Evolutionary conservation across 2,329 filamentous ascomycete genomes (phyloP).

Genomic region (Xylaria sp.): DNA sequence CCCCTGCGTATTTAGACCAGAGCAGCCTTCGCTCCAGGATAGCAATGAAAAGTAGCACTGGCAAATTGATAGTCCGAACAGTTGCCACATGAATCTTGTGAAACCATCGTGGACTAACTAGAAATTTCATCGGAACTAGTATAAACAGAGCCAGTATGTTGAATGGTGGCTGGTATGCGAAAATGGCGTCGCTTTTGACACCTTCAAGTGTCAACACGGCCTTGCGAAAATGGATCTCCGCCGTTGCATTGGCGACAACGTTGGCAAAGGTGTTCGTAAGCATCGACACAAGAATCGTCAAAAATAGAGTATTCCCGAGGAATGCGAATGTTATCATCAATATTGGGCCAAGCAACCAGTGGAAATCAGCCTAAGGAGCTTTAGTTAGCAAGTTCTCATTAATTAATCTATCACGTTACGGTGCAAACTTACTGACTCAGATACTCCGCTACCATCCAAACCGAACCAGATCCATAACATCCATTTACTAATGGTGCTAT

Average conservation of each 20-base stretch:
- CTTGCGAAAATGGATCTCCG: conserved; percentile 85
- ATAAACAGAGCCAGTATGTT: conserved; percentile 82
- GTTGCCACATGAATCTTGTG: conserved; percentile 88
- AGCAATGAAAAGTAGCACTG: conserved; percentile 77
- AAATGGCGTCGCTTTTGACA: conserved; percentile 85
- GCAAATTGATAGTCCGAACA: conserved; percentile 79
- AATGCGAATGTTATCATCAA: conserved; percentile 88
- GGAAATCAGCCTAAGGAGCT: conserved; percentile 70
- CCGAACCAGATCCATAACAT: conserved; percentile 96
- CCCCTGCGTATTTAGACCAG: conserved; percentile 60
- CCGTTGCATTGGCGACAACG: conserved; percentile 79
- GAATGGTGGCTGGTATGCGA: conserved; percentile 84
- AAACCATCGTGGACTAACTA: conserved; percentile 86
- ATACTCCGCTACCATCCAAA: conserved; percentile 76
- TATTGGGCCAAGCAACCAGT: conserved; percentile 80
- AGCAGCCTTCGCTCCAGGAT: conserved; percentile 76
- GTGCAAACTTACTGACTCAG: conserved; percentile 59
- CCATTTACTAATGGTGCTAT: conserved; percentile 81
- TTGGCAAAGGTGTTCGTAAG: conserved; percentile 85
- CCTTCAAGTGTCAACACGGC: conserved; percentile 86
- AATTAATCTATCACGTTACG: background rate
- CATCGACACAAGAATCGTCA: conserved; percentile 91
- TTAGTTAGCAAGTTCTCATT: conserved; percentile 10
- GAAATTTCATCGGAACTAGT: conserved; percentile 79
- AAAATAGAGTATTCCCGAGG: conserved; percentile 85